Percentiles rank a stretch among this genome's conserved stretches.
Conservation (phyloP, 2,329 filamentous ascomycete genomes). For the Colletotrichum destructivum region DNA sequence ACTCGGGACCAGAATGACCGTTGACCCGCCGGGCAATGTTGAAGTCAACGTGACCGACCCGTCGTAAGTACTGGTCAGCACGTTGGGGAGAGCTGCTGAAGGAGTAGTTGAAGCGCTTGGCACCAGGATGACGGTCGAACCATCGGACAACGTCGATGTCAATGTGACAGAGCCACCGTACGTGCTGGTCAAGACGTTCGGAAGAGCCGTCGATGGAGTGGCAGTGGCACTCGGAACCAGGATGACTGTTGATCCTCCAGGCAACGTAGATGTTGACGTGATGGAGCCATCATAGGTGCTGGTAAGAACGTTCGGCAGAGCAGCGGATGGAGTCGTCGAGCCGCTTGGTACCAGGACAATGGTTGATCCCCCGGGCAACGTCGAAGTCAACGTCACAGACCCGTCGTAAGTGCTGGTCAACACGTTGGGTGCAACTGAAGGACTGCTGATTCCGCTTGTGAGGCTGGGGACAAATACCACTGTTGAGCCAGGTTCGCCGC, state of each 20-base stretch:
- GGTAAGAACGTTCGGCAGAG: neutral
- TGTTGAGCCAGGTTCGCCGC: slow-evolving; percentile 18
- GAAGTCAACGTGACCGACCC: slow-evolving; percentile 19
- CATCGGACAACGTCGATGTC: slow-evolving; percentile 13
- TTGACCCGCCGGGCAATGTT: neutral
- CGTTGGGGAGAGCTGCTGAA: neutral
- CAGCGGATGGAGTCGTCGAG: no score
- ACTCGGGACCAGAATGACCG: neutral
- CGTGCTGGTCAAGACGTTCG: slow-evolving; percentile 13
- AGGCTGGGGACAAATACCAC: no score
- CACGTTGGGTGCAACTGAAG: no score
- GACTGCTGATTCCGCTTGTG: no score
- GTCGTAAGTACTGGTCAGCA: neutral
- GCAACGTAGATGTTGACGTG: neutral
- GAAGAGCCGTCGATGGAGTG: neutral
- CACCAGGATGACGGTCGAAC: neutral
- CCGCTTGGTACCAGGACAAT: neutral
- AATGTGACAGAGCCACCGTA: slow-evolving; percentile 7
- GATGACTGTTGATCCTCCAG: neutral
- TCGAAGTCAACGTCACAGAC: slow-evolving; percentile 12
- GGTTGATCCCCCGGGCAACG: slow-evolving; percentile 6
- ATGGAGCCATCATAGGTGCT: slow-evolving; percentile 11
- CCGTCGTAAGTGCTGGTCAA: slow-evolving; percentile 23
- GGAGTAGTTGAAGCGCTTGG: neutral
- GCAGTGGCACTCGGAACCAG: neutral